Percentiles rank a stretch among this genome's conserved stretches.
These are phyloP conservation scores for Kodamaea sagamina DNA, from an alignment of 805 yeast genomes.

Conservation along the genomic window DNA sequence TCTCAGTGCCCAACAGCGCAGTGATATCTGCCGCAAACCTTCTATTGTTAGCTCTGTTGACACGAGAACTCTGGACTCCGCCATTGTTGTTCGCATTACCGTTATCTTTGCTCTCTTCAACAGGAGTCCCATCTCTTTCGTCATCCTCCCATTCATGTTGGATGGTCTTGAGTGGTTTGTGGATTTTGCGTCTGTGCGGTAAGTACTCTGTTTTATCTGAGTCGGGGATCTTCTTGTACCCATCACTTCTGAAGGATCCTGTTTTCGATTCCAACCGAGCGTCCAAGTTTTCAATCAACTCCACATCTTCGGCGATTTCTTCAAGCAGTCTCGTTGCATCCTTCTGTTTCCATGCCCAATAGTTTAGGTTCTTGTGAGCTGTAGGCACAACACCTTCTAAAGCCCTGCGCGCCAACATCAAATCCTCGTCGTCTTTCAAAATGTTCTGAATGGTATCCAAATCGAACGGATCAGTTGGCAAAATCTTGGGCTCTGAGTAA, in stretches of 20 bases:
- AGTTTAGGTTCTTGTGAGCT: conserved; percentile 43
- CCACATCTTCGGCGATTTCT: conserved; percentile 26
- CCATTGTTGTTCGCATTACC: conserved; percentile 19
- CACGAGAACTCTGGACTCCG: conserved; percentile 70
- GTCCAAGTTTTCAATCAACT: conserved; percentile 29
- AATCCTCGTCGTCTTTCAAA: conserved; percentile 76
- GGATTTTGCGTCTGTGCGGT: conserved; percentile 74
- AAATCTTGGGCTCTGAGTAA: conserved; percentile 44
- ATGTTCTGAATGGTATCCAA: conserved; percentile 52
- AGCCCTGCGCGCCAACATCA: conserved; percentile 50
- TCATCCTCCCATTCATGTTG: conserved; percentile 59
- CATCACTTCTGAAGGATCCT: conserved; percentile 72
- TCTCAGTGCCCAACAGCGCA: conserved; percentile 79
- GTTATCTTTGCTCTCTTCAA: conserved; percentile 21
- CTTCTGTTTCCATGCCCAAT: conserved; percentile 69
- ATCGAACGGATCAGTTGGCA: conserved; percentile 32
- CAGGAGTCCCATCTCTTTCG: conserved; percentile 15
- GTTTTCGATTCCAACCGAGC: conserved; percentile 42
- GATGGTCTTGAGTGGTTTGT: conserved; percentile 74
- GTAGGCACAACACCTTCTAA: conserved; percentile 24
- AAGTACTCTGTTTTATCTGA: conserved; percentile 70
- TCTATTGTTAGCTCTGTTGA: conserved; percentile 82
- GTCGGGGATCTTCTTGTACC: conserved; percentile 73
- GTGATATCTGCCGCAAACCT: conserved; percentile 87
- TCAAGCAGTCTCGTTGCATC: conserved; percentile 31